phyloP scores from a whole-genome alignment of 176 grass and related monocot species.

The Phragmites australis region DNA sequence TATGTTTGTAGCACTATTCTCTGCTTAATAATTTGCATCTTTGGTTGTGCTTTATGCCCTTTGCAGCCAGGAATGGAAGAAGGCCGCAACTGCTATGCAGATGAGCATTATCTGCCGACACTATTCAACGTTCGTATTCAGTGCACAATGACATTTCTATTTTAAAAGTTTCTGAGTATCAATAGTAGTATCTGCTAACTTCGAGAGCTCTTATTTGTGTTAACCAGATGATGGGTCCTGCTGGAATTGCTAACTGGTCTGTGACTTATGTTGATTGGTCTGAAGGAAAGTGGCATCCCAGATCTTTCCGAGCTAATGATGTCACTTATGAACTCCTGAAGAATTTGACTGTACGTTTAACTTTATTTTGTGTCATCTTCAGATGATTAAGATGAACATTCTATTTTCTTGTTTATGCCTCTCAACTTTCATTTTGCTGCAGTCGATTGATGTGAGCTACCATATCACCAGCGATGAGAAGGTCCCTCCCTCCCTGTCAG shows the following conservation, averaged over 20 bases:
- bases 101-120: constrained; percentile 88
- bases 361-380: not conserved
- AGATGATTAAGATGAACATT: not conserved
- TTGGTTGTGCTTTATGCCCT: constrained; percentile 6
- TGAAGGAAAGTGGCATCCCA: constrained; percentile 93
- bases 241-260: constrained; percentile 87
- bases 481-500: constrained; percentile 20
- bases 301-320: constrained; percentile 69
- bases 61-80: constrained; percentile 76
- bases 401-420: not conserved
- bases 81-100: constrained; percentile 87
- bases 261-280: constrained; percentile 90
- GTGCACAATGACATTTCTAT: not conserved
- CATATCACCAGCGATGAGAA: constrained; percentile 81
- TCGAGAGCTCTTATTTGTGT: not conserved
- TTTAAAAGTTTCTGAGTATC: not conserved
- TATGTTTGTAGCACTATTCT: not conserved
- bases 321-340: constrained; percentile 78
- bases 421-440: constrained; percentile 34
- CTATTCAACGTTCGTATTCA: constrained; percentile 58
- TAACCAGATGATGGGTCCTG: constrained; percentile 76
- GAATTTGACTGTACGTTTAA: constrained; percentile 65
- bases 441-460: constrained; percentile 79
- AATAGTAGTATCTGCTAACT: not conserved
- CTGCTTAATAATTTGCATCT: not conserved